phyloP scores from a whole-genome alignment of 164 flowering plant species.

The Liriodendron chinense region DNA sequence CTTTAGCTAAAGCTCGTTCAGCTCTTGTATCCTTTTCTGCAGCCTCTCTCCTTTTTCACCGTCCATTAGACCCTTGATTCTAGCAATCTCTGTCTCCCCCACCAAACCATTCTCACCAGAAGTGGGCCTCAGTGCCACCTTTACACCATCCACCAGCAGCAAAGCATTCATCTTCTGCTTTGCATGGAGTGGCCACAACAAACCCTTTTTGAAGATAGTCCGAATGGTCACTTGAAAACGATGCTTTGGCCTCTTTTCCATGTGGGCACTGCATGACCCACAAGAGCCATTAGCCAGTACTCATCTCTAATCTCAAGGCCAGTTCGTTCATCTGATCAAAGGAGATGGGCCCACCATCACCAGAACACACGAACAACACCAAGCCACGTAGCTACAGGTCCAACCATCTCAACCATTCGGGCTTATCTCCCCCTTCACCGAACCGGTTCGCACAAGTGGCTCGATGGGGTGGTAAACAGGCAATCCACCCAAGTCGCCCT shows the following conservation, averaged over 20 bases:
- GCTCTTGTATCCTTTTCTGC: background rate
- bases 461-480: conserved; percentile 29
- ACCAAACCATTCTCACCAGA: background rate
- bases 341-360: conserved; percentile 28
- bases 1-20: conserved; percentile 1
- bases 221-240: background rate
- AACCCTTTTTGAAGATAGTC: conserved; percentile 20
- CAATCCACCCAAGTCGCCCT: conserved; percentile 6
- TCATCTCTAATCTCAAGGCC: conserved; percentile 27
- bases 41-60: conserved; percentile 7
- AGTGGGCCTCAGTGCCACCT: conserved; percentile 5
- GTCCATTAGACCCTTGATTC: conserved; percentile 8
- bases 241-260: conserved; percentile 1
- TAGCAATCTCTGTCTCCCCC: conserved; percentile 2
- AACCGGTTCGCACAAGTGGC: conserved; percentile 19
- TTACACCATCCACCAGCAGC: conserved; percentile 14
- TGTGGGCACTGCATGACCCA: conserved; percentile 17
- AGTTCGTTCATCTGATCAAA: conserved; percentile 24
- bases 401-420: conserved; percentile 22
- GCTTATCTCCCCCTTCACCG: background rate
- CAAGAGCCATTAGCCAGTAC: conserved; percentile 17
- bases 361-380: conserved; percentile 31
- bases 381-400: conserved; percentile 28
- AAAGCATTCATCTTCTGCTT: conserved; percentile 22
- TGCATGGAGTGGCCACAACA: conserved; percentile 19